phyloP scores from a whole-genome alignment of 805 yeast genomes.

The Millerozyma miso region DNA sequence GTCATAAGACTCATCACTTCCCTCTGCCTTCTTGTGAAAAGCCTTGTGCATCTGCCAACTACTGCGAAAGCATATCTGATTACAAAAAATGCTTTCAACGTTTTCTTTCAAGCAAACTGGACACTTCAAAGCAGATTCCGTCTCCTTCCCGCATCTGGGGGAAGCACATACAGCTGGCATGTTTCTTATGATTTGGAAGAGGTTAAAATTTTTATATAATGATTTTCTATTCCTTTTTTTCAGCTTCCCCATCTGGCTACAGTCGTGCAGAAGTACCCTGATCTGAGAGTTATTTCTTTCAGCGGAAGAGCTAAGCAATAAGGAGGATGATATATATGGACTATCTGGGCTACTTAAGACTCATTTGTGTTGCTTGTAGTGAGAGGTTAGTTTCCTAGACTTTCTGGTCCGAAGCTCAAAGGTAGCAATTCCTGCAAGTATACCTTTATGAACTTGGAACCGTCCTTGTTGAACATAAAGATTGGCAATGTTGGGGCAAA shows the following conservation, averaged over 20 bases:
- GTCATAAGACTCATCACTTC: constrained; percentile 53
- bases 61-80: constrained; percentile 75
- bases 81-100: constrained; percentile 64
- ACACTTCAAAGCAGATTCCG: constrained; percentile 74
- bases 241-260: not conserved
- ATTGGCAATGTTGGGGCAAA: constrained; percentile 60
- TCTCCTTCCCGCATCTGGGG: constrained; percentile 79
- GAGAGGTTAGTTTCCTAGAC: constrained; percentile 25
- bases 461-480: constrained; percentile 62
- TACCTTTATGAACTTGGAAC: constrained; percentile 37
- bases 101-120: constrained; percentile 85
- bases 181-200: not conserved
- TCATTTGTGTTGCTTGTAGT: not conserved
- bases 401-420: constrained; percentile 80
- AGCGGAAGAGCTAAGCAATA: too few species aligned
- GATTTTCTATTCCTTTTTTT: not conserved
- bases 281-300: not conserved
- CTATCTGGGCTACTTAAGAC: too few species aligned
- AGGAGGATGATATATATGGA: too few species aligned
- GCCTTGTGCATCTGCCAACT: constrained; percentile 72
- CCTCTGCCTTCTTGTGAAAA: constrained; percentile 57
- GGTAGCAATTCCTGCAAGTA: constrained; percentile 69
- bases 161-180: constrained; percentile 55
- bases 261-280: not conserved
- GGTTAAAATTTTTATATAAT: too few species aligned